Evolutionary conservation across 2,329 filamentous ascomycete genomes (phyloP).

Genomic region (Emergomyces africanus): DNA sequence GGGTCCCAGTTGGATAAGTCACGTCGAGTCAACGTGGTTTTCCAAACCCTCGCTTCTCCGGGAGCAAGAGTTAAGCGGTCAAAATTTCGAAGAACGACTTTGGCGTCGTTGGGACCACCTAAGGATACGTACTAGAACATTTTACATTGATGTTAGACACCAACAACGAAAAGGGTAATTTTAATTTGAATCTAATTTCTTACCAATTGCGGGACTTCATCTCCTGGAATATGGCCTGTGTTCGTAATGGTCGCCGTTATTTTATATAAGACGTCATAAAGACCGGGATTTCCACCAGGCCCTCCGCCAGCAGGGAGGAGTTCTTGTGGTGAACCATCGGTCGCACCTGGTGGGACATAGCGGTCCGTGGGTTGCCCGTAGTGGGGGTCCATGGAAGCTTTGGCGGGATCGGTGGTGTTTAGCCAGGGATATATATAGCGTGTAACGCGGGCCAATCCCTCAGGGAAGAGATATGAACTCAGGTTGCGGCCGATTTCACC

Average conservation of each 20-base stretch:
- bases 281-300: slow-evolving; percentile 46
- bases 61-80: slow-evolving; percentile 61
- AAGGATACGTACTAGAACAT: slow-evolving; percentile 54
- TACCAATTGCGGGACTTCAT: slow-evolving; percentile 42
- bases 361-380: slow-evolving; percentile 41
- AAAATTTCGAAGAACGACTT: slow-evolving; percentile 61
- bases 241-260: slow-evolving; percentile 40
- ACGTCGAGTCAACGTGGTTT: slow-evolving; percentile 56
- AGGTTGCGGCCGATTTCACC: slow-evolving; percentile 37
- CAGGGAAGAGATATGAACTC: slow-evolving; percentile 44
- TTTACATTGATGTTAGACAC: neutral
- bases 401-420: slow-evolving; percentile 44
- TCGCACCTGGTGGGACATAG: slow-evolving; percentile 39
- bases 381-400: slow-evolving; percentile 39
- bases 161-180: neutral
- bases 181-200: slow-evolving; percentile 5
- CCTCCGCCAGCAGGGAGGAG: slow-evolving; percentile 45
- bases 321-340: slow-evolving; percentile 43
- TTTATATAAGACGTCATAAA: slow-evolving; percentile 39
- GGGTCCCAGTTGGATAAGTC: slow-evolving; percentile 84
- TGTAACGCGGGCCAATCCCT: slow-evolving; percentile 36
- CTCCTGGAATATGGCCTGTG: slow-evolving; percentile 35
- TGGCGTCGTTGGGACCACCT: slow-evolving; percentile 60
- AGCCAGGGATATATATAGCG: slow-evolving; percentile 53
- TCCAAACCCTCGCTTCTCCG: slow-evolving; percentile 55